phyloP scores from a whole-genome alignment of 2,329 filamentous ascomycete genomes.

The Mariannaea sp. region DNA sequence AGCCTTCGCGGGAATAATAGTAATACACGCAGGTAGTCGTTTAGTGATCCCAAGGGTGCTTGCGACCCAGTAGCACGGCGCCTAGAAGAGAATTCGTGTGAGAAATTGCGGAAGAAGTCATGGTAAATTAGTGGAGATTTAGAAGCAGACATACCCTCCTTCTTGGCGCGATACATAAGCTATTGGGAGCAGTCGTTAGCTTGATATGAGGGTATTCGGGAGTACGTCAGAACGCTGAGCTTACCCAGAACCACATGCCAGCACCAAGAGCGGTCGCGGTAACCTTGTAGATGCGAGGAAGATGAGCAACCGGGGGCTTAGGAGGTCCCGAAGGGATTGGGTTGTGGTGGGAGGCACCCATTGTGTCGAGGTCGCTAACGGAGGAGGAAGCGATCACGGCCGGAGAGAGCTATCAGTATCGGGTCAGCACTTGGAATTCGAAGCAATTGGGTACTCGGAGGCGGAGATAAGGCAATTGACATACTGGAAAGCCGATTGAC shows the following conservation, averaged over 20 bases:
- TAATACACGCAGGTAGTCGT: conserved; percentile 27
- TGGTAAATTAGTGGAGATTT: neutral
- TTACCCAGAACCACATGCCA: conserved; percentile 99
- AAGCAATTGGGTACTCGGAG: neutral
- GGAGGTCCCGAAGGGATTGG: conserved; percentile 42
- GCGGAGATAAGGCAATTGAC: conserved; percentile 12
- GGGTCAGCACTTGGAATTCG: neutral
- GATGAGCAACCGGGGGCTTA: conserved; percentile 53
- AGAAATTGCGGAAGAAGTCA: conserved; percentile 6
- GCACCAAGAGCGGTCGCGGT: conserved; percentile 86
- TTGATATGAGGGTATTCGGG: neutral
- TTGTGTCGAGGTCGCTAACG: conserved; percentile 25
- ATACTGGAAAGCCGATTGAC: conserved; percentile 31
- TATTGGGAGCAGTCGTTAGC: neutral
- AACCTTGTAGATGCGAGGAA: conserved; percentile 74
- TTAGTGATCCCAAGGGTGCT: conserved; percentile 96
- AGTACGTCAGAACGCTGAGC: conserved; percentile 40
- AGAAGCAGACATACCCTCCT: conserved; percentile 69
- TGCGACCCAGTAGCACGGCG: conserved; percentile 85
- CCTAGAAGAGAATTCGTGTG: conserved; percentile 46
- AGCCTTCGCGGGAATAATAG: conserved; percentile 22
- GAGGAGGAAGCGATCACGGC: conserved; percentile 1
- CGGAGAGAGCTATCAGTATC: conserved; percentile 4
- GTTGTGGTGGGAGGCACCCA: conserved; percentile 33
- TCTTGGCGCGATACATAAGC: conserved; percentile 92